Conservation (phyloP, 2,329 filamentous ascomycete genomes). For the Alternaria ventricosa region DNA sequence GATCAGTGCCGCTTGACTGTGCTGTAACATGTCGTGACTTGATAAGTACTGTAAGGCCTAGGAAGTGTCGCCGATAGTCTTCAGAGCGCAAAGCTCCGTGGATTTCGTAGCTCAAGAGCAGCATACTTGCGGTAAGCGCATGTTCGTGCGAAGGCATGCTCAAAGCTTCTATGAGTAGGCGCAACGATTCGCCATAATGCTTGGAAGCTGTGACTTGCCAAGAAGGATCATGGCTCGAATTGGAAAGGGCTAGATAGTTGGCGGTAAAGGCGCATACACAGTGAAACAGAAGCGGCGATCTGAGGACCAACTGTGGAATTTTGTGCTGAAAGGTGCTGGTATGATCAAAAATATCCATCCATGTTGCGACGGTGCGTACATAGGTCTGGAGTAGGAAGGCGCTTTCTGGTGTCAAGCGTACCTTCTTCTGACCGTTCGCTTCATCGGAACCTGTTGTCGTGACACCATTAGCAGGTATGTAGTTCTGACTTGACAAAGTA, state of each 20-base stretch:
- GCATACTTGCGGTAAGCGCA: slow-evolving; percentile 42
- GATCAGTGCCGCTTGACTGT: slow-evolving; percentile 34
- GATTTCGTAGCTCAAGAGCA: slow-evolving; percentile 45
- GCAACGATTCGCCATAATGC: slow-evolving; percentile 41
- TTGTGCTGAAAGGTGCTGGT: slow-evolving; percentile 38
- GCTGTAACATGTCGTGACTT: slow-evolving; percentile 38
- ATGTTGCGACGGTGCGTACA: slow-evolving; percentile 40
- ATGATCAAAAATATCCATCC: slow-evolving; percentile 47
- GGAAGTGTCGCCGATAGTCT: slow-evolving; percentile 39
- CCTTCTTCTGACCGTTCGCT: slow-evolving; percentile 2
- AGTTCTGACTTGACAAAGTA: slow-evolving; percentile 12
- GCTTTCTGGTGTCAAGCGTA: slow-evolving; percentile 35
- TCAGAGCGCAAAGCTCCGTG: slow-evolving; percentile 35
- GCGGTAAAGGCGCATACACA: slow-evolving; percentile 45
- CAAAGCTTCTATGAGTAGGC: slow-evolving; percentile 37
- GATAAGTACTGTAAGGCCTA: slow-evolving; percentile 40
- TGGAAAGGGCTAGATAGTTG: slow-evolving; percentile 40
- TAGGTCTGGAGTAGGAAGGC: slow-evolving; percentile 43
- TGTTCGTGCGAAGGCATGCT: slow-evolving; percentile 35
- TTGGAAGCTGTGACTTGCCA: slow-evolving; percentile 39
- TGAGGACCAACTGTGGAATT: slow-evolving; percentile 35
- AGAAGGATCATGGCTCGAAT: slow-evolving; percentile 28
- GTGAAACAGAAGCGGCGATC: slow-evolving; percentile 42
- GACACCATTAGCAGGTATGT: slow-evolving; percentile 13
- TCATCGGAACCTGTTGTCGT: slow-evolving; percentile 16